Evolutionary conservation across 352 stramenopile genomes (phyloP), one percentile per base, ranked within the genome.

Genomic region (Blastocystis hominis): DNA sequence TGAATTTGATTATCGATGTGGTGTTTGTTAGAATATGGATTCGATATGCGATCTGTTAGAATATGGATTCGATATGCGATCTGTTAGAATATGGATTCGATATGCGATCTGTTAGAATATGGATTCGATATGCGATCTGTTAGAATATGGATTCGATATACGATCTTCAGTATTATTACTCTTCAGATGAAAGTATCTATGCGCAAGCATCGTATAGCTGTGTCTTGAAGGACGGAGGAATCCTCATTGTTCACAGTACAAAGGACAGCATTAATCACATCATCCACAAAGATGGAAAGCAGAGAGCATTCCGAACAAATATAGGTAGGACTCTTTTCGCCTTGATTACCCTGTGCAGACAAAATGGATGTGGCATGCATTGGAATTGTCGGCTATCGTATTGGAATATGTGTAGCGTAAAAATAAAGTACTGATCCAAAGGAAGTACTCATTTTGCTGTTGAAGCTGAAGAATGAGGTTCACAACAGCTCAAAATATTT

Each of bases 381-480:
- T 66, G 72, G 72, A 54, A 84, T 84, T 61, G 20, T 24, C 38
- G 72, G 72, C 40, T 66, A 68, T 46, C 36, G 24, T 4, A 69
- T 69, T 6, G 30, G 24, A 13, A 30, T 13, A 9, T 34, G 24
- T 69, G 72, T 84, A 50, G 1, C 34, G n/a, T 40, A 10, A 55
- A 36, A 36, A 24, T 9, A 15, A 50, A 5, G 17, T 0, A 4
- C 17, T 64, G 7, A 84, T 53, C 36, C 42, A 6, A 34, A 84
- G 72, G 72, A 84, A 68, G 24, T 53, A 9, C 72, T 84, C 50
- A 50, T 84, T 46, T 61, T 84, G 7, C 56, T 84, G 34, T 30
- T 84, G 72, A 84, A 69, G 56, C n/a, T 66, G 24, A 40, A 30
- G 20, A 20, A 17, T 4, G 42, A 7, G 20, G n/a, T 24, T 10